A percentile compares a stretch with the other conserved stretches of the same genome.
Evolutionary conservation across 305 asterid species (phyloP).

Genomic region (Fraxinus nigra): DNA sequence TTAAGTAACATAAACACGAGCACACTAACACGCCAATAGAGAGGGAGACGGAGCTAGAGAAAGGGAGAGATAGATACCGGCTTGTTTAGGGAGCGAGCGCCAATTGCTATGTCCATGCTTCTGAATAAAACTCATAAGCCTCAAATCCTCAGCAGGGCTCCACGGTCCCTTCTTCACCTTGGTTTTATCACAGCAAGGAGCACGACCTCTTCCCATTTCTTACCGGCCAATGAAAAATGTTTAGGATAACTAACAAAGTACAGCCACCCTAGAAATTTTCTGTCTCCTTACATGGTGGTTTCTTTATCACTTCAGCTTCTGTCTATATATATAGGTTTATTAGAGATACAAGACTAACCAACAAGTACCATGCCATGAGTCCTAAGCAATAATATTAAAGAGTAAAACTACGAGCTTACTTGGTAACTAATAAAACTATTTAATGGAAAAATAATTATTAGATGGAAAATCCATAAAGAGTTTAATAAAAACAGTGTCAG

Average conservation of each 20-base stretch:
- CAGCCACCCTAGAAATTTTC: constrained; percentile 11
- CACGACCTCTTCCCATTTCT: constrained; percentile 47
- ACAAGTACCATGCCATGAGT: constrained; percentile 7
- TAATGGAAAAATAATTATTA: neutral
- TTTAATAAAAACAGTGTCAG: neutral
- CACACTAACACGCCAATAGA: neutral
- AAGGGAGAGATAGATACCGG: constrained; percentile 36
- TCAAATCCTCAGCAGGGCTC: constrained; percentile 58
- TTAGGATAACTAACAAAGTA: neutral
- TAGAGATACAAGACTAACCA: neutral
- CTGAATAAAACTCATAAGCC: constrained; percentile 41
- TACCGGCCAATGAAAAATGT: neutral
- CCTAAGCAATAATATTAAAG: constrained; percentile 6
- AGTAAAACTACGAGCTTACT: constrained; percentile 1
- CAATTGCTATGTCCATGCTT: constrained; percentile 56
- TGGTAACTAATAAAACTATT: neutral
- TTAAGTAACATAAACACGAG: neutral
- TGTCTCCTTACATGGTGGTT: constrained; percentile 24
- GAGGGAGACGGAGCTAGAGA: neutral
- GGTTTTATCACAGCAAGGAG: constrained; percentile 66
- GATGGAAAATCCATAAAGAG: neutral
- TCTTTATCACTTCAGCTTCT: constrained; percentile 13
- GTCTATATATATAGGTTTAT: constrained; percentile 27
- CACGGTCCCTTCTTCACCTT: constrained; percentile 66
- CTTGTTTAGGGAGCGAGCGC: constrained; percentile 64